phyloP scores from a whole-genome alignment of 2,329 filamentous ascomycete genomes.

The Niveomyces coronatus region DNA sequence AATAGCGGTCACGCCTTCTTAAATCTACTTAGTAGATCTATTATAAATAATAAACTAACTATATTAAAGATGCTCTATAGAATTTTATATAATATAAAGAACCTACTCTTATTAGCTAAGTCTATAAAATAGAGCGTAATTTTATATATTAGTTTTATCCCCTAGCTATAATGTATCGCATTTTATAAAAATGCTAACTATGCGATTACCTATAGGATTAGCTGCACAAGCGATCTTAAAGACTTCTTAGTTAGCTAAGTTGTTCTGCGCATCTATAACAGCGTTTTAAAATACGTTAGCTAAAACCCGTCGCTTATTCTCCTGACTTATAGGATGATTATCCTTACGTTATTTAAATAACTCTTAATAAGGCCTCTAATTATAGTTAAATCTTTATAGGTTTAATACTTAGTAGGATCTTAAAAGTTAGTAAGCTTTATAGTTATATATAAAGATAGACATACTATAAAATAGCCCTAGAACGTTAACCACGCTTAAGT shows the following conservation, averaged over 20 bases:
- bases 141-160: neutral
- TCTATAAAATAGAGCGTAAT: neutral
- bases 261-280: slow-evolving; percentile 4
- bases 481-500: slow-evolving; percentile 2
- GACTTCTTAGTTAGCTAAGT: slow-evolving; percentile 4
- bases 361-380: slow-evolving; percentile 2
- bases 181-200: neutral
- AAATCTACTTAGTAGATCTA: slow-evolving; percentile 1
- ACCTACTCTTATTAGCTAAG: slow-evolving; percentile 1
- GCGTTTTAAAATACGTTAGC: neutral
- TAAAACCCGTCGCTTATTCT: neutral
- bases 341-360: neutral
- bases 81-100: slow-evolving; percentile 1
- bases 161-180: slow-evolving; percentile 2
- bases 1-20: slow-evolving; percentile 1
- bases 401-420: slow-evolving; percentile 4
- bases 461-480: slow-evolving; percentile 1
- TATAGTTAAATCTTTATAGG: neutral
- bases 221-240: slow-evolving; percentile 4
- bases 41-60: slow-evolving; percentile 3
- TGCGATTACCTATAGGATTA: slow-evolving; percentile 1
- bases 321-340: neutral
- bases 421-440: neutral
- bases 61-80: neutral
- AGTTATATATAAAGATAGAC: neutral